phyloP scores from a whole-genome alignment of 331 rosid species.

The Quercus phellos region DNA sequence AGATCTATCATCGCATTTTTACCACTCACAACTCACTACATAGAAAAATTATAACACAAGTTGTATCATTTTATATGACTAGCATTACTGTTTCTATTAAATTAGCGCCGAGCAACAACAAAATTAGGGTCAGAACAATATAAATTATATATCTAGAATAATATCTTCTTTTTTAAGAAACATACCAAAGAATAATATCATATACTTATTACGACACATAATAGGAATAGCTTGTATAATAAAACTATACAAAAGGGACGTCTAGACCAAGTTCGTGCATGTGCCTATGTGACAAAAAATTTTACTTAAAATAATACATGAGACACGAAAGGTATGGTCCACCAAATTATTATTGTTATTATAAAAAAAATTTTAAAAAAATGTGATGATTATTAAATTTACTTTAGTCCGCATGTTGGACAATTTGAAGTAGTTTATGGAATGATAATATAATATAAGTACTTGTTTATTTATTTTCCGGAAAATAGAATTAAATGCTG shows the following conservation, averaged over 20 bases:
- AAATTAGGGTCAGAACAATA: neutral
- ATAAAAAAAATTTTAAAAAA: too few species aligned
- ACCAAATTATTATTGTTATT: neutral
- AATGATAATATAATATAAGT: too few species aligned
- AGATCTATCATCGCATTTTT: fast-evolving
- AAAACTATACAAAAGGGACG: neutral
- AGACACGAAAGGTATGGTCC: neutral
- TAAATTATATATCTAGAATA: too few species aligned
- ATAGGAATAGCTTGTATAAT: neutral
- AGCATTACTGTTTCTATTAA: neutral
- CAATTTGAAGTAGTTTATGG: neutral
- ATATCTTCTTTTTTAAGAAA: too few species aligned
- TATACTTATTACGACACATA: neutral
- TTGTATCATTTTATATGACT: too few species aligned
- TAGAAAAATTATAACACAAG: fast-evolving
- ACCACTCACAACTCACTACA: too few species aligned
- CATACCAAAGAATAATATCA: neutral
- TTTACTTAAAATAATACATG: neutral
- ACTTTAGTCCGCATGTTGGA: neutral
- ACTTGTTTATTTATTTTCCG: too few species aligned
- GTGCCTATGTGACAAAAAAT: neutral
- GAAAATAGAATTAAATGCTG: too few species aligned
- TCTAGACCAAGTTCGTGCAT: neutral
- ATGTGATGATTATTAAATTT: too few species aligned
- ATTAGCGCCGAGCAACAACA: neutral